These are phyloP conservation scores for Ilex paraguariensis DNA, from an alignment of 305 asterid genomes.

Conservation along the genomic window DNA sequence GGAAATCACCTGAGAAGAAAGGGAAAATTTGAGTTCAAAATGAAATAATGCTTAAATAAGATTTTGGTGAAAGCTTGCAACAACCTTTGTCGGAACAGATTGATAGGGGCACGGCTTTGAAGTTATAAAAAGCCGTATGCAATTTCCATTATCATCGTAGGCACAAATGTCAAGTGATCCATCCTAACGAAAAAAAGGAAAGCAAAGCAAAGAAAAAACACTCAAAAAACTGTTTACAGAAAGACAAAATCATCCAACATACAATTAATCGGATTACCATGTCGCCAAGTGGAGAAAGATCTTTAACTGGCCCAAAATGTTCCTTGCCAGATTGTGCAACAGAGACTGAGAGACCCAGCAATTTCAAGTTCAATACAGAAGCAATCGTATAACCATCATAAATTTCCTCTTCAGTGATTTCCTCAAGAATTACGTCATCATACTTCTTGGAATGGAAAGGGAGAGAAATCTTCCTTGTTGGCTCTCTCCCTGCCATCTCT, in stretches of 20 bases:
- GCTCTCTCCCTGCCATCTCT: constrained; percentile 42
- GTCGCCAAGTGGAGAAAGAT: constrained; percentile 85
- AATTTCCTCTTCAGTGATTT: constrained; percentile 86
- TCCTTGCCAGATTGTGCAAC: constrained; percentile 56
- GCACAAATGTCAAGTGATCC: constrained; percentile 89
- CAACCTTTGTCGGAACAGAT: constrained; percentile 95
- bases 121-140: constrained; percentile 80
- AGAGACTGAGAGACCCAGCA: constrained; percentile 79
- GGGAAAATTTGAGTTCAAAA: constrained; percentile 15
- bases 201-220: constrained; percentile 11
- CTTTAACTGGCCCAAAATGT: constrained; percentile 77
- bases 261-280: constrained; percentile 52
- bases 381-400: constrained; percentile 87
- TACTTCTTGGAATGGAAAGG: constrained; percentile 51
- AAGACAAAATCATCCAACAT: background rate
- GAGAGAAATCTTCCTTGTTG: constrained; percentile 46
- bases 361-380: constrained; percentile 76
- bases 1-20: constrained; percentile 63
- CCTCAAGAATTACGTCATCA: constrained; percentile 63
- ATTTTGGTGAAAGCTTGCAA: constrained; percentile 14
- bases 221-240: background rate
- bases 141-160: constrained; percentile 64
- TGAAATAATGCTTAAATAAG: constrained; percentile 8
- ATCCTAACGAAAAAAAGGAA: constrained; percentile 55
- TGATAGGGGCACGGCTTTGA: constrained; percentile 86